Conservation (phyloP, 2,329 filamentous ascomycete genomes). For the Botrytis aclada region DNA sequence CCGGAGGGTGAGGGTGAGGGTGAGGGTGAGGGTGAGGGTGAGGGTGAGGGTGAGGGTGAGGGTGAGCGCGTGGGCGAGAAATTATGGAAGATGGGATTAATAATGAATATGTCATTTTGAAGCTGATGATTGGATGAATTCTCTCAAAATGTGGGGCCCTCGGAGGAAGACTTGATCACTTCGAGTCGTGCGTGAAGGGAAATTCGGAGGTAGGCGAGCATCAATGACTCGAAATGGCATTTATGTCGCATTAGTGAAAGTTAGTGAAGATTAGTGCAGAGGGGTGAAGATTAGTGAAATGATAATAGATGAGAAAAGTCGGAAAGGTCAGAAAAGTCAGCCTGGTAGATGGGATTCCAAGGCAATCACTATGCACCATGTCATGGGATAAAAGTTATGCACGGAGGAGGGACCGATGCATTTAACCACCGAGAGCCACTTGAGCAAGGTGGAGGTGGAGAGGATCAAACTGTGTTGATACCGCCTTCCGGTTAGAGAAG, state of each 20-base stretch:
- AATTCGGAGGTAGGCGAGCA: constrained; percentile 1
- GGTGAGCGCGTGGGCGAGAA: neutral
- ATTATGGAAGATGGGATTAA: neutral
- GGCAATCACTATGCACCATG: no score
- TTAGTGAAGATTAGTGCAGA: neutral
- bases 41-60: neutral
- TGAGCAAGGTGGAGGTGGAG: no score
- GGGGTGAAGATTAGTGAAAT: neutral
- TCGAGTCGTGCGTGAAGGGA: neutral
- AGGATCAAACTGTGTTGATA: neutral
- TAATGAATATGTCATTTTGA: neutral
- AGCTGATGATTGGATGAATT: neutral
- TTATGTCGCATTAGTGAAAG: neutral
- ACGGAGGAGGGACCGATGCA: no score
- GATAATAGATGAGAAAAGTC: neutral
- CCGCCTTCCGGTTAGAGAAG: neutral
- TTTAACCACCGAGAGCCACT: no score
- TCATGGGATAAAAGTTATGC: no score
- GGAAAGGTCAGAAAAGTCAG: no score
- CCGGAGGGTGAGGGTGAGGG: no score
- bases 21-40: no score
- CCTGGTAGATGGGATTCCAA: no score
- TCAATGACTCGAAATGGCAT: neutral
- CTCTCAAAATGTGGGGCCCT: neutral
- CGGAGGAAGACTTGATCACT: neutral